Evolutionary conservation across 2,329 filamentous ascomycete genomes (phyloP).

Genomic region (Verticillium tricorpus): DNA sequence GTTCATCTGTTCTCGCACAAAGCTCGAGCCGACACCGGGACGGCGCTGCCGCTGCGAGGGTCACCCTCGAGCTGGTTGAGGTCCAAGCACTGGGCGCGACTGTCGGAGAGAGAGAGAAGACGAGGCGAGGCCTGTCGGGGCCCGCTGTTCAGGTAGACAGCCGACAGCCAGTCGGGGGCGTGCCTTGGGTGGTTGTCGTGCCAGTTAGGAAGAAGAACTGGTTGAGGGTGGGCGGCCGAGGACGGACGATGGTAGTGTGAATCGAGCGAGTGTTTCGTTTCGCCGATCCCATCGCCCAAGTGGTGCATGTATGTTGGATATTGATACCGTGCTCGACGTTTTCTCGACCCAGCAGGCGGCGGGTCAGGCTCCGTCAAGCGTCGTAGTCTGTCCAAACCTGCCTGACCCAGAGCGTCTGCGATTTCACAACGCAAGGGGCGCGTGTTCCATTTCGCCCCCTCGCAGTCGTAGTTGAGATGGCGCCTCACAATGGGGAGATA

Average conservation of each 20-base stretch:
- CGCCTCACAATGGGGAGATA: too few relatives aligned
- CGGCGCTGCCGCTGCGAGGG: neutral
- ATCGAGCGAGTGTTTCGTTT: neutral
- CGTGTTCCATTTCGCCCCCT: too few relatives aligned
- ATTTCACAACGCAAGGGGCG: too few relatives aligned
- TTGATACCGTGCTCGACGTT: too few relatives aligned
- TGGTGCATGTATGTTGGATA: too few relatives aligned
- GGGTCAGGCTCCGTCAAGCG: neutral
- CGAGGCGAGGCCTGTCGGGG: neutral
- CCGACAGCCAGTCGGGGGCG: neutral
- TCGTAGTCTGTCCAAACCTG: neutral
- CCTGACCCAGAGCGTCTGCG: too few relatives aligned
- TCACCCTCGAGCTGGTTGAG: neutral
- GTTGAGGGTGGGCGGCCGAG: neutral
- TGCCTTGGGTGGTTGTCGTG: neutral
- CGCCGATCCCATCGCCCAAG: neutral
- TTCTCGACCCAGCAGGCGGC: neutral
- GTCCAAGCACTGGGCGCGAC: neutral
- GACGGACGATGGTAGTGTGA: neutral
- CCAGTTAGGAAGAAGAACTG: neutral
- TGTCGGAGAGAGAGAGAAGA: neutral
- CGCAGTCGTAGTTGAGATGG: too few relatives aligned
- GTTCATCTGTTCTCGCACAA: too few relatives aligned
- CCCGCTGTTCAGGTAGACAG: neutral
- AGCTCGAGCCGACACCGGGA: too few relatives aligned